phyloP scores from a whole-genome alignment of 257 asterid species.

The Solanum chmielewskii region DNA sequence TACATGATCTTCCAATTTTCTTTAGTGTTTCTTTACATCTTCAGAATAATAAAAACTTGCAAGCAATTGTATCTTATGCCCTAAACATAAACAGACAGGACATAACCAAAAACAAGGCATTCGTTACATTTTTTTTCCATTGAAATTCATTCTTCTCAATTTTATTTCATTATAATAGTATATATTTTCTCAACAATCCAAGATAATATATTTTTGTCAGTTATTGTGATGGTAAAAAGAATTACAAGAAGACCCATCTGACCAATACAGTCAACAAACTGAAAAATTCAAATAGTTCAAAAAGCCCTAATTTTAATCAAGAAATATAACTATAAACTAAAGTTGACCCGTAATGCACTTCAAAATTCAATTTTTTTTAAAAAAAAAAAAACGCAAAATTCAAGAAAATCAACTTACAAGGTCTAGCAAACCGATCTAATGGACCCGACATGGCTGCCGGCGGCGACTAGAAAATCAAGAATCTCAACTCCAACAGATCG shows the following conservation, averaged over 20 bases:
- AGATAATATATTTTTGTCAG: not conserved
- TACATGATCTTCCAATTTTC: not conserved
- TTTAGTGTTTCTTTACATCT: not conserved
- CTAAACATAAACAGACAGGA: not conserved
- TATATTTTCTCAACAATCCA: not conserved
- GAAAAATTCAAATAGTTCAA: not conserved
- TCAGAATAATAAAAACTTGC: not conserved
- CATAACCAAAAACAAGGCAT: not conserved
- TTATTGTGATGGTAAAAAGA: not conserved
- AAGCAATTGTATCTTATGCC: not conserved
- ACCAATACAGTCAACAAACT: not conserved
- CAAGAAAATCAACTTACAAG: slow-evolving; percentile 42
- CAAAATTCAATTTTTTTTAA: too few species aligned
- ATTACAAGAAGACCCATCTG: not conserved
- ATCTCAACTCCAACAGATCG: slow-evolving; percentile 4
- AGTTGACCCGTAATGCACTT: not conserved
- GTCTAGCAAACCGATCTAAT: slow-evolving; percentile 81
- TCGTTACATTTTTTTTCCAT: not conserved
- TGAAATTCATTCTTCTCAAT: not conserved
- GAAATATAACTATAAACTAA: not conserved
- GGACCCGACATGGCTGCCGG: slow-evolving; percentile 71
- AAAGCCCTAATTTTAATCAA: not conserved
- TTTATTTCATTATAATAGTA: not conserved
- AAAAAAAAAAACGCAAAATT: not conserved
- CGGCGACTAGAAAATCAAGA: slow-evolving; percentile 1